phyloP scores from a whole-genome alignment of 148 eudicot species.

The Suaeda aralocaspica region DNA sequence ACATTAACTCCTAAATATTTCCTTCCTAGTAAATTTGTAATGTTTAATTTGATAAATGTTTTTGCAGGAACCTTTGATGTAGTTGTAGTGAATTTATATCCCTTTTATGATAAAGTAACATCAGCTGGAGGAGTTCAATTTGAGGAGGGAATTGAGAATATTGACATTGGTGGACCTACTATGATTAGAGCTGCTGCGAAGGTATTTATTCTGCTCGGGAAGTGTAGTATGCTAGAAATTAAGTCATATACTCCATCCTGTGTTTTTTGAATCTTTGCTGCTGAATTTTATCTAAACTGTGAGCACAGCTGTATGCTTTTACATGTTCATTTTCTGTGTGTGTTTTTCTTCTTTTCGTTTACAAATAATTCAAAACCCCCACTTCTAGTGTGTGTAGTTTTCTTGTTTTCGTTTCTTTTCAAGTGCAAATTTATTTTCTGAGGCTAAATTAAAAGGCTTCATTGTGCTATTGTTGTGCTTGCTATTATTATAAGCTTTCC shows the following conservation, averaged over 20 bases:
- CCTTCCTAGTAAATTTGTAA: background rate
- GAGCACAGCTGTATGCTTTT: too few relatives aligned
- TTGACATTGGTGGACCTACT: constrained; percentile 98
- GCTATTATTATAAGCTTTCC: too few relatives aligned
- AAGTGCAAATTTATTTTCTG: too few relatives aligned
- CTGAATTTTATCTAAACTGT: background rate
- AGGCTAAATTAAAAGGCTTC: too few relatives aligned
- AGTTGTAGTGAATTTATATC: constrained; percentile 94
- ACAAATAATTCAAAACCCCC: too few relatives aligned
- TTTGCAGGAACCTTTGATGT: constrained; percentile 78
- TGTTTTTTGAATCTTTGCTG: too few relatives aligned
- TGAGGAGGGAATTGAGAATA: constrained; percentile 95
- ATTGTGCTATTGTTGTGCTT: too few relatives aligned
- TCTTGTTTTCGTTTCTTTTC: too few relatives aligned
- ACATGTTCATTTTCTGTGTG: too few relatives aligned
- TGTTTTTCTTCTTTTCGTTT: too few relatives aligned
- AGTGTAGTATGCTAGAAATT: background rate
- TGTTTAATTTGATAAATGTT: constrained; percentile 13
- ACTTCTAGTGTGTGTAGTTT: too few relatives aligned
- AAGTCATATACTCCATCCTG: background rate
- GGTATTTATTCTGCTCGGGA: constrained; percentile 38
- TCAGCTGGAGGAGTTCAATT: constrained; percentile 61
- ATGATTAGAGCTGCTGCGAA: constrained; percentile 99
- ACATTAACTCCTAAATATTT: constrained; percentile 1
- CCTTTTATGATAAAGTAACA: constrained; percentile 90